Evolutionary conservation across 2,329 filamentous ascomycete genomes (phyloP).

Genomic region (Hypoxylon sp.): DNA sequence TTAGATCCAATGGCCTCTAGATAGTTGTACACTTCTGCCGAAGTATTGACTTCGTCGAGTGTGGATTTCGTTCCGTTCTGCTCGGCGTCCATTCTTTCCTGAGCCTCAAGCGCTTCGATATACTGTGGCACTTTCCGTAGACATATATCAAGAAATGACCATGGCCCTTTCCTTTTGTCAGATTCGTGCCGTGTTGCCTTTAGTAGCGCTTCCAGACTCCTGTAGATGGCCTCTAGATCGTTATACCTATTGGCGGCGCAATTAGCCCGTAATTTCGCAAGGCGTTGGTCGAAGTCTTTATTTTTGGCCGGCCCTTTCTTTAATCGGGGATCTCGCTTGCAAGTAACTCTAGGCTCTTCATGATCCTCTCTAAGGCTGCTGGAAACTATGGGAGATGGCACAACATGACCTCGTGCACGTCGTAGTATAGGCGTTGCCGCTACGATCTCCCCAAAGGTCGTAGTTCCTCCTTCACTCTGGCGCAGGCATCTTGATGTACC

Average conservation of each 20-base stretch:
- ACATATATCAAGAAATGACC: constrained; percentile 65
- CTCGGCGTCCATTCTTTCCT: constrained; percentile 58
- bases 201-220: constrained; percentile 62
- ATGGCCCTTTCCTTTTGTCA: constrained; percentile 50
- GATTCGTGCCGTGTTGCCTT: constrained; percentile 55
- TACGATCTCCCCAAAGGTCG: constrained; percentile 48
- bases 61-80: constrained; percentile 56
- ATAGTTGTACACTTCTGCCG: constrained; percentile 64
- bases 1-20: constrained; percentile 62
- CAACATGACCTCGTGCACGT: constrained; percentile 50
- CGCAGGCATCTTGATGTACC: constrained; percentile 41
- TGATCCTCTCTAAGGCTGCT: not conserved
- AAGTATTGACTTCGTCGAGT: constrained; percentile 57
- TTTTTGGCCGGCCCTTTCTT: constrained; percentile 30
- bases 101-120: constrained; percentile 62
- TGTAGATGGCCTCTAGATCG: constrained; percentile 63
- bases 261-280: constrained; percentile 55
- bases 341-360: constrained; percentile 13
- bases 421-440: constrained; percentile 51
- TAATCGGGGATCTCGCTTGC: constrained; percentile 26
- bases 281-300: constrained; percentile 54
- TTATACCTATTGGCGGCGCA: constrained; percentile 53
- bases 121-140: constrained; percentile 64
- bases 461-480: constrained; percentile 21
- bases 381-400: constrained; percentile 43